phyloP scores from a whole-genome alignment of 148 eudicot species.

The Chenopodium album region DNA sequence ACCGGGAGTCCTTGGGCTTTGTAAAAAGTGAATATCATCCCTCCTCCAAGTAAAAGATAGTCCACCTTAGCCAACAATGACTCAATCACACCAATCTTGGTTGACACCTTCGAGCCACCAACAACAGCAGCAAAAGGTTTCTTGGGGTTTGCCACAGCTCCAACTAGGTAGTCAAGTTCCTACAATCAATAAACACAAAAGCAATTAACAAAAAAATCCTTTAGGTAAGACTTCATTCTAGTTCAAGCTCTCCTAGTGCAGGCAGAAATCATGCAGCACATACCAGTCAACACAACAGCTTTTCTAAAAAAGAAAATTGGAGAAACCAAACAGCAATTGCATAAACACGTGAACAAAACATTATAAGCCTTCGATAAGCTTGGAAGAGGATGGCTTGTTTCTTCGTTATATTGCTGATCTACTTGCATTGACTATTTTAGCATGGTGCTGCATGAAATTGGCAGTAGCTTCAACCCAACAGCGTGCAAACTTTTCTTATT shows the following conservation, averaged over 20 bases:
- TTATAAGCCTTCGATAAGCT: not conserved
- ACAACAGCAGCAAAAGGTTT: constrained; percentile 95
- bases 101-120: constrained; percentile 91
- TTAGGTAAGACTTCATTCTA: not conserved
- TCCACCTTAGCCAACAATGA: constrained; percentile 72
- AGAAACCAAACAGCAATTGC: not conserved
- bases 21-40: constrained; percentile 91
- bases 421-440: not conserved
- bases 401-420: not conserved
- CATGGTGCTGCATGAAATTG: not conserved
- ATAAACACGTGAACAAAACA: not conserved
- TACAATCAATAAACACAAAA: constrained; percentile 15
- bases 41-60: constrained; percentile 80
- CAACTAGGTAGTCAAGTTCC: constrained; percentile 92
- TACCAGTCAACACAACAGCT: not conserved
- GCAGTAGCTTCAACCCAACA: not conserved
- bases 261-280: not conserved
- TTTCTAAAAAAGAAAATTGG: not conserved
- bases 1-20: constrained; percentile 79
- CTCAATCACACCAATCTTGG: constrained; percentile 88
- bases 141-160: constrained; percentile 80
- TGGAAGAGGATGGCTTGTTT: not conserved
- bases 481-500: not conserved
- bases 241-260: not conserved
- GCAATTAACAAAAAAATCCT: not conserved